phyloP scores from a whole-genome alignment of 2,329 filamentous ascomycete genomes.

The Diaporthe helianthi region DNA sequence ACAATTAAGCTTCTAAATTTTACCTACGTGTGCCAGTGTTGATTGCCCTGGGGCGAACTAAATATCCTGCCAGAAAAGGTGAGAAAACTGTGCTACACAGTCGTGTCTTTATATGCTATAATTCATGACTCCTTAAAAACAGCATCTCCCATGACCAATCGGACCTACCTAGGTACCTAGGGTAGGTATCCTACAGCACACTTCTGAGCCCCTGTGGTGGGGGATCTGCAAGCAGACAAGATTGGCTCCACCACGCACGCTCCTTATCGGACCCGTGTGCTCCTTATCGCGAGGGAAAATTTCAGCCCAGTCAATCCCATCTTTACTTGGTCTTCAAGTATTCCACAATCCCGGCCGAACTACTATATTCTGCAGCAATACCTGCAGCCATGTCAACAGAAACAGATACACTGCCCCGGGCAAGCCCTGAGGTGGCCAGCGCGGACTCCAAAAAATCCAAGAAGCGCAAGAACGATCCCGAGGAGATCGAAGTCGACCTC shows the following conservation, averaged over 20 bases:
- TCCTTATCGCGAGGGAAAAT: conserved; percentile 21
- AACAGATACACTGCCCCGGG: conserved; percentile 19
- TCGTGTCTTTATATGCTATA: neutral
- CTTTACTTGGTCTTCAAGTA: neutral
- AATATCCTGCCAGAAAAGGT: neutral
- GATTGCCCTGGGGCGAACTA: neutral
- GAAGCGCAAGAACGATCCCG: conserved; percentile 75
- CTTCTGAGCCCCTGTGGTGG: conserved; percentile 3
- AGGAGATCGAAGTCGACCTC: conserved; percentile 89
- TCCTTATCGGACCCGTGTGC: conserved; percentile 3
- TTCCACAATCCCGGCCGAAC: neutral
- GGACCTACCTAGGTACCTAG: too few relatives aligned
- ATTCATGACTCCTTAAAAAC: neutral
- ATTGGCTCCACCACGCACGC: conserved; percentile 8
- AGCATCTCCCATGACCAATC: neutral
- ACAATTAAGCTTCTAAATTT: neutral
- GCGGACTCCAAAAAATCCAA: conserved; percentile 48
- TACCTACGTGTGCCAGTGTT: too few relatives aligned
- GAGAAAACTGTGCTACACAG: neutral
- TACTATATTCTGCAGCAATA: neutral
- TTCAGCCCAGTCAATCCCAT: conserved; percentile 5
- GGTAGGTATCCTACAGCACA: too few relatives aligned
- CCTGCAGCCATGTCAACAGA: conserved; percentile 20
- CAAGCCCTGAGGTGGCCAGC: conserved; percentile 34
- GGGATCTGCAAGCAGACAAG: neutral